Base-by-base conservation (phyloP, 176 grass and related monocot genomes). In the Metroxylon sagu region DNA sequence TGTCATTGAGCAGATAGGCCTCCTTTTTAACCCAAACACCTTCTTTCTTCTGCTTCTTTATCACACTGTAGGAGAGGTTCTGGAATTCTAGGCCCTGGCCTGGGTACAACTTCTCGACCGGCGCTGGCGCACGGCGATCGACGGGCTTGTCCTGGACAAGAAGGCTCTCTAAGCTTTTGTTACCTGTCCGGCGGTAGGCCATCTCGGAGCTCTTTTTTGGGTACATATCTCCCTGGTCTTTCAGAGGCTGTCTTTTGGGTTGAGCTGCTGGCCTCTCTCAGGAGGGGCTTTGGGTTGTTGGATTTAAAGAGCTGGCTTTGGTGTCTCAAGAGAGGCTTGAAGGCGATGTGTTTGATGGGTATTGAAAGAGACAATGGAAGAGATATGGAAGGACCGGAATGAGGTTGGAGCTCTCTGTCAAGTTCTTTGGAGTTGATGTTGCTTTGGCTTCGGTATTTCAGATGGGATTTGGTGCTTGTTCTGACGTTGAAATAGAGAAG, bases 41-140 rank as follows among this genome's bases (percentile, higher is more conserved):
- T 1, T 75, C 86, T 23, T 85, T 89, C 77, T 89, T 89, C 74
- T 81, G 77, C 66, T 77, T 81, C 86, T 89, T 84, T 12, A 75
- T 75, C 25, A 89, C 70, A 16, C 81, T 85, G 70, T 89, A 89
- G 0, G 86, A 84, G 14, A 85, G 71, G 70, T 89, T 77, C 70
- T 61, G 76, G 71, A 89, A 89, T 53, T 89, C 86, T 4, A 89
- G 74, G 29, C 81, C 86, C 18, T 85, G 81, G 19, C 70, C 86
- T 14, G 21, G 85, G 81, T 71, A 71, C 68, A 52, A 4, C 73
- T 76, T 67, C 70, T 55, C 56, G 1, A 26, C 65, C 0, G 30
- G 25, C 0, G 65, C 29, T 0, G 19, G 43, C 0, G 5, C 16
- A 29, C 54, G 15, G 4, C 3, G 26, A 65, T 30, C 65, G 0